Evolutionary conservation across 2,329 filamentous ascomycete species (phyloP).

Genomic region (Aureobasidium melanogenum): DNA sequence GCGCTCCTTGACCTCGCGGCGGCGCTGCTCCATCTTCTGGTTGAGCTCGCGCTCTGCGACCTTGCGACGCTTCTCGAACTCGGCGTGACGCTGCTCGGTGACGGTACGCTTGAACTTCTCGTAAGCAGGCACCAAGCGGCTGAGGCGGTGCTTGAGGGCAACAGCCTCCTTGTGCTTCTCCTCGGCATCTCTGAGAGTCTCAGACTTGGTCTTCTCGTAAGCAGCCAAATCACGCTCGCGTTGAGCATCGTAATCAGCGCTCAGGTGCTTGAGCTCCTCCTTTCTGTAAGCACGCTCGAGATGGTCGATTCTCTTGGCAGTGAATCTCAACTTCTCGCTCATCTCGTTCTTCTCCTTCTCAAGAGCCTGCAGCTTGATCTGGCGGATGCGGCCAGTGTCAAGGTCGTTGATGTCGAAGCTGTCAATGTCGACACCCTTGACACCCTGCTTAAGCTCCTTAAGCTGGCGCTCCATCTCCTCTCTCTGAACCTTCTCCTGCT

Average conservation of each 20-base stretch:
- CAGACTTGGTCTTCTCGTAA: slow-evolving; percentile 68
- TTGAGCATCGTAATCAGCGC: slow-evolving; percentile 77
- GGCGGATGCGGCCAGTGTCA: slow-evolving; percentile 60
- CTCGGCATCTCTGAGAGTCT: slow-evolving; percentile 73
- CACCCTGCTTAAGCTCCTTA: slow-evolving; percentile 84
- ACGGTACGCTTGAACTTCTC: slow-evolving; percentile 75
- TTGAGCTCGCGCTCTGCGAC: slow-evolving; percentile 89
- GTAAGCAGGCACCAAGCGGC: slow-evolving; percentile 74
- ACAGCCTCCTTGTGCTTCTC: slow-evolving; percentile 87
- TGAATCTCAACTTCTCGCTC: slow-evolving; percentile 80
- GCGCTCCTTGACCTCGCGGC: slow-evolving; percentile 80
- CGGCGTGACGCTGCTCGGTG: slow-evolving; percentile 78
- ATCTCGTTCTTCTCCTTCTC: slow-evolving; percentile 98
- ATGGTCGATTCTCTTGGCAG: slow-evolving; percentile 93
- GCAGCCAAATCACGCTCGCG: slow-evolving; percentile 66
- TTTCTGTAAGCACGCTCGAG: slow-evolving; percentile 93
- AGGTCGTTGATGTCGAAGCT: slow-evolving; percentile 71
- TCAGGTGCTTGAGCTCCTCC: slow-evolving; percentile 87
- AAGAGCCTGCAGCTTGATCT: slow-evolving; percentile 88
- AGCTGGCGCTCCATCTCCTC: slow-evolving; percentile 69
- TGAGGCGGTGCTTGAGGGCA: slow-evolving; percentile 86
- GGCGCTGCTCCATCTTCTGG: slow-evolving; percentile 77
- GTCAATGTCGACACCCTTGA: slow-evolving; percentile 77
- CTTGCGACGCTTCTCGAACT: slow-evolving; percentile 90
- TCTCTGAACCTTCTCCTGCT: slow-evolving; percentile 62